phyloP scores from a whole-genome alignment of 106 monocot genomes.

The Triglochin maritima region DNA sequence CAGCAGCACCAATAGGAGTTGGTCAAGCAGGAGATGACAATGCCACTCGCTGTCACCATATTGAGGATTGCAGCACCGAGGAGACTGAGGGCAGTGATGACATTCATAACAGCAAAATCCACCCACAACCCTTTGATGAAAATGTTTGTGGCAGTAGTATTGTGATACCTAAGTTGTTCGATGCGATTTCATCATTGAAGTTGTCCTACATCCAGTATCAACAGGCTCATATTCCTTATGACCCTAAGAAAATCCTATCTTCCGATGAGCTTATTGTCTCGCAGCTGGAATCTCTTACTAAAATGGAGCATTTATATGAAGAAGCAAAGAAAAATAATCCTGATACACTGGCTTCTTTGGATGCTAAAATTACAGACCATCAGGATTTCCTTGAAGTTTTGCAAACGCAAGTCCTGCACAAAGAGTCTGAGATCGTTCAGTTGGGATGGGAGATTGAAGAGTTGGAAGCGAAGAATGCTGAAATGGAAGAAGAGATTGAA shows the following conservation, averaged over 20 bases:
- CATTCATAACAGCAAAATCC: conserved; percentile 12
- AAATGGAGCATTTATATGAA: conserved; percentile 32
- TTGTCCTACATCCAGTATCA: conserved; percentile 65
- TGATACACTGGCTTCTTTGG: conserved; percentile 13
- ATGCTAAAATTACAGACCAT: conserved; percentile 17
- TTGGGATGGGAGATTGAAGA: conserved; percentile 29
- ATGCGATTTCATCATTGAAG: conserved; percentile 45
- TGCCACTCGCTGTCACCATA: neutral
- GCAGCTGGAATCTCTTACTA: conserved; percentile 33
- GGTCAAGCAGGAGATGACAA: neutral
- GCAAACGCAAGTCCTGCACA: conserved; percentile 16
- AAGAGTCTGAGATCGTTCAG: conserved; percentile 31
- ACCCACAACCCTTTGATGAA: conserved; percentile 18
- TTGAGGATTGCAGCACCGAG: neutral
- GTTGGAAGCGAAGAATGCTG: conserved; percentile 22
- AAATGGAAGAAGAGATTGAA: conserved; percentile 32
- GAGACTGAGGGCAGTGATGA: conserved; percentile 12
- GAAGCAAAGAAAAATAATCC: conserved; percentile 19
- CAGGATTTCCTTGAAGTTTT: conserved; percentile 25
- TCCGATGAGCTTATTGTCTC: conserved; percentile 47
- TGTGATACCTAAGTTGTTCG: conserved; percentile 25
- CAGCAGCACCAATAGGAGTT: neutral
- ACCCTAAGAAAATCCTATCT: conserved; percentile 40
- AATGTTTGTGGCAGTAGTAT: neutral
- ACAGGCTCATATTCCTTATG: conserved; percentile 60